Evolutionary conservation across 1,284 basidiomycete species (phyloP).

Genomic region (Schizophyllum amplum): DNA sequence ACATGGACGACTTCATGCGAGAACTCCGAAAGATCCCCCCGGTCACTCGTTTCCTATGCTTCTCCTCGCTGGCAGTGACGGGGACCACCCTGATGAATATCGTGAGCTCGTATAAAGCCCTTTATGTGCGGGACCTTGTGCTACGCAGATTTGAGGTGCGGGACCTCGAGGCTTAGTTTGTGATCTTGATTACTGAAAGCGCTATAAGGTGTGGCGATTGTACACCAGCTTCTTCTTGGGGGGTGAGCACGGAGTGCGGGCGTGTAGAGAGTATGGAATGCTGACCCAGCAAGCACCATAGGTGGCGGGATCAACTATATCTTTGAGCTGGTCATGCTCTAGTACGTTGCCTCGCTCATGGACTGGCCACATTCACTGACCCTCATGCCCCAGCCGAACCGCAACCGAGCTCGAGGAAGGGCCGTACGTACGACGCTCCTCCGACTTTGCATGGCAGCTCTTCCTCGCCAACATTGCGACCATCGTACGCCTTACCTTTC

Average conservation of each 20-base stretch:
- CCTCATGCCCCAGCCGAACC: slow-evolving; percentile 64
- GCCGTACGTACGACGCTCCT: slow-evolving; percentile 50
- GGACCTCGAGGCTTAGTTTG: background rate
- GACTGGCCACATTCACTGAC: slow-evolving; percentile 31
- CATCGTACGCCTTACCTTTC: slow-evolving; percentile 41
- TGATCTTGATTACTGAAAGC: too few relatives aligned
- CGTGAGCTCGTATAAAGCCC: slow-evolving; percentile 43
- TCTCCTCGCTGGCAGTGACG: slow-evolving; percentile 55
- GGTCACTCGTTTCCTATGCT: slow-evolving; percentile 69
- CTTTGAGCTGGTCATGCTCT: slow-evolving; percentile 73
- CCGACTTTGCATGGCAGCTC: slow-evolving; percentile 74
- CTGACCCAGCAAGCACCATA: slow-evolving; percentile 17
- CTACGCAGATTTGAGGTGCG: slow-evolving; percentile 45
- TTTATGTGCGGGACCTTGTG: slow-evolving; percentile 49
- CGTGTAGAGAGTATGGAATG: background rate
- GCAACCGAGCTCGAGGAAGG: slow-evolving; percentile 55
- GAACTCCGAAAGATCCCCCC: slow-evolving; percentile 81
- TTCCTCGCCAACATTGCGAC: slow-evolving; percentile 47
- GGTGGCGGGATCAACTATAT: slow-evolving; percentile 54
- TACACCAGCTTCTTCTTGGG: slow-evolving; percentile 76
- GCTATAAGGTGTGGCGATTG: slow-evolving; percentile 63
- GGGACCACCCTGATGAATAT: slow-evolving; percentile 53
- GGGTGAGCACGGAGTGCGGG: slow-evolving; percentile 33
- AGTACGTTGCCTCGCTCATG: slow-evolving; percentile 32
- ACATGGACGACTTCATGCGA: slow-evolving; percentile 32